Evolutionary conservation across 2,329 filamentous ascomycete genomes (phyloP).

Genomic region (Cladorrhinum sp.): DNA sequence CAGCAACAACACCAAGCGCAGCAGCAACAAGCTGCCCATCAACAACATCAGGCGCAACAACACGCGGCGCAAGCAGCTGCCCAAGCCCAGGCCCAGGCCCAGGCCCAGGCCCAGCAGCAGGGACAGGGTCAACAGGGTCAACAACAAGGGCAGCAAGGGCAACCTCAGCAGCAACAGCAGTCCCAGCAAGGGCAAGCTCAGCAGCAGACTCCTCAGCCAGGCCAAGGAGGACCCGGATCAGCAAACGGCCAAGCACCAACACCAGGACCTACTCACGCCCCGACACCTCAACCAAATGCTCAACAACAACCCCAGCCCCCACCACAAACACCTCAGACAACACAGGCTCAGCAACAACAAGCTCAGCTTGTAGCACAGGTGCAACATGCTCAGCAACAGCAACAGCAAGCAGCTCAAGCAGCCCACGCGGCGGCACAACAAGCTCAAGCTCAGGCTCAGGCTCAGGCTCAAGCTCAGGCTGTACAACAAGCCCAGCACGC

Average conservation of each 20-base stretch:
- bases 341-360: slow-evolving; percentile 41
- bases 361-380: slow-evolving; percentile 38
- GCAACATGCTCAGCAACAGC: slow-evolving; percentile 42
- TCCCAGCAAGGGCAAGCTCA: slow-evolving; percentile 44
- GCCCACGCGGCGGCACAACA: neutral
- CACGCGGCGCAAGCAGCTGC: slow-evolving; percentile 32
- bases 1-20: slow-evolving; percentile 36
- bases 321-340: slow-evolving; percentile 40
- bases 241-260: slow-evolving; percentile 35
- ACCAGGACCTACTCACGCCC: slow-evolving; percentile 33
- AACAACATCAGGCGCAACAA: slow-evolving; percentile 39
- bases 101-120: slow-evolving; percentile 32
- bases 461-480: slow-evolving; percentile 33
- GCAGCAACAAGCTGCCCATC: slow-evolving; percentile 34
- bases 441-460: slow-evolving; percentile 35
- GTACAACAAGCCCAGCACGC: slow-evolving; percentile 22
- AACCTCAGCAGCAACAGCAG: slow-evolving; percentile 34
- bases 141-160: slow-evolving; percentile 38
- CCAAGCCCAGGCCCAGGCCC: no score
- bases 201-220: slow-evolving; percentile 39
- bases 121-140: slow-evolving; percentile 35
- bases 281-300: slow-evolving; percentile 38
- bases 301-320: slow-evolving; percentile 37
- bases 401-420: slow-evolving; percentile 37
- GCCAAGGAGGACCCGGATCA: slow-evolving; percentile 18